Evolutionary conservation across 208 protist species (phyloP), one percentile per base, ranked within the genome.

Genomic region (Crithidia mellificae): DNA sequence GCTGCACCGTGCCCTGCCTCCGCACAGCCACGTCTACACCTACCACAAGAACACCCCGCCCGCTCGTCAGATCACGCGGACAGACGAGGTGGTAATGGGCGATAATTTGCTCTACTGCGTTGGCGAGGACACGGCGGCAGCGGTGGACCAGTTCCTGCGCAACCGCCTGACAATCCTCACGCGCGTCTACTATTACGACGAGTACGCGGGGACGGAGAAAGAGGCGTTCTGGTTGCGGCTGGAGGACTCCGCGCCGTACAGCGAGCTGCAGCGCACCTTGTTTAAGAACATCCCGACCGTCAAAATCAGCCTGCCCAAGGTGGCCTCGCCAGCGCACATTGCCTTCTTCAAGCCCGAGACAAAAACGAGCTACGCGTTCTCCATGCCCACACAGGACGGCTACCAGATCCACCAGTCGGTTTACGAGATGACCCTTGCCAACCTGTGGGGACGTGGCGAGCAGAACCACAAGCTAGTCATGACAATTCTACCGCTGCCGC

Each of bases 401-500:
- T 52, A 51, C 39, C 7, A 17, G 6, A 66, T 61, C 27, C 39
- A 64, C 7, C 54, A 44, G 47, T 38, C 66, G 6, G 29, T 14
- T 22, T 66, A 63, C 30, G 38, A 58, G 38, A 53, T n/a, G 29
- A 70, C 70, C 14, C 57, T 76, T 1, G 54, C 46, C n/a, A 49
- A 76, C 24, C 39, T 76, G 20, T 76, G 70, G 70, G 63, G 70
- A 15, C 41, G 39, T 1, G 63, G 24, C 12, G 53, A 63, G 30
- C 57, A 67, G 4, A 53, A 72, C 25, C 74, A 65, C 29, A 68
- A 63, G 38, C 54, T 85, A 30, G 81, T 77, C 39, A 81, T 82
- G 68, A 76, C 65, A 4, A 57, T 88, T 17, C 53, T 88, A n/a
- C 83, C 79, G 12, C 51, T 72, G 25, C 67, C 79, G 39, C 44